Evolutionary conservation across 768 basidiomycete genomes (phyloP).

Genomic region (Suillus brevipes): DNA sequence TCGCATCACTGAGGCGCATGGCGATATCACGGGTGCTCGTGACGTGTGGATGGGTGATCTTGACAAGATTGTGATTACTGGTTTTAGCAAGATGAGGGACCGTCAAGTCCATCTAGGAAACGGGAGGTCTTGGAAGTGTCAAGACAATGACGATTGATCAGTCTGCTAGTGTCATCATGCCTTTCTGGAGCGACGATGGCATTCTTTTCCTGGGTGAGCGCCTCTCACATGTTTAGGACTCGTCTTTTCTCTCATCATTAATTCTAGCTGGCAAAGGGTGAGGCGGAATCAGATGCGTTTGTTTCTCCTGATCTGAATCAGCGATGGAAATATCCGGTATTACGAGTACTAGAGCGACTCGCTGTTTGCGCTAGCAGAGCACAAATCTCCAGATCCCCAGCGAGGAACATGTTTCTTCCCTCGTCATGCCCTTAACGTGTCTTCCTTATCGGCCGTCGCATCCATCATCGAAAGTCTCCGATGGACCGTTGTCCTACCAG

Average conservation of each 20-base stretch:
- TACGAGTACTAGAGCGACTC: slow-evolving; percentile 92
- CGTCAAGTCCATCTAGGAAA: slow-evolving; percentile 93
- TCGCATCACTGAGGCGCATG: slow-evolving; percentile 81
- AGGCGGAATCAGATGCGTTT: slow-evolving; percentile 13
- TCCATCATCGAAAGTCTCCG: slow-evolving; percentile 74
- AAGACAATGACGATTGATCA: slow-evolving; percentile 85
- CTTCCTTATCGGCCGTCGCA: slow-evolving; percentile 71
- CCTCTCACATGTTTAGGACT: slow-evolving; percentile 20
- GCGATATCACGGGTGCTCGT: slow-evolving; percentile 89
- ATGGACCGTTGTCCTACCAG: slow-evolving; percentile 90
- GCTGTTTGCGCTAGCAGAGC: slow-evolving; percentile 73
- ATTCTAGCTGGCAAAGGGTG: slow-evolving; percentile 83
- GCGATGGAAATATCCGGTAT: slow-evolving; percentile 97
- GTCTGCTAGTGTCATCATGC: slow-evolving; percentile 92
- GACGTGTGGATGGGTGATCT: slow-evolving; percentile 89
- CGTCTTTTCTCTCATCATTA: background rate
- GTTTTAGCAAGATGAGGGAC: slow-evolving; percentile 96
- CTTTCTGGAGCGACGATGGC: slow-evolving; percentile 95
- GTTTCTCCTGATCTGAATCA: slow-evolving; percentile 28
- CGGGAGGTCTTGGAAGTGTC: slow-evolving; percentile 67
- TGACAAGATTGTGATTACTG: slow-evolving; percentile 90
- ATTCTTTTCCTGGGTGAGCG: slow-evolving; percentile 73
- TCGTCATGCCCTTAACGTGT: slow-evolving; percentile 84
- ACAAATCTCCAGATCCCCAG: slow-evolving; percentile 90
- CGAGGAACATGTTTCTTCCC: slow-evolving; percentile 98